A percentile compares a stretch with the other conserved stretches of the same genome.
phyloP scores from a whole-genome alignment of 257 asterid genomes.

The Phtheirospermum japonicum region DNA sequence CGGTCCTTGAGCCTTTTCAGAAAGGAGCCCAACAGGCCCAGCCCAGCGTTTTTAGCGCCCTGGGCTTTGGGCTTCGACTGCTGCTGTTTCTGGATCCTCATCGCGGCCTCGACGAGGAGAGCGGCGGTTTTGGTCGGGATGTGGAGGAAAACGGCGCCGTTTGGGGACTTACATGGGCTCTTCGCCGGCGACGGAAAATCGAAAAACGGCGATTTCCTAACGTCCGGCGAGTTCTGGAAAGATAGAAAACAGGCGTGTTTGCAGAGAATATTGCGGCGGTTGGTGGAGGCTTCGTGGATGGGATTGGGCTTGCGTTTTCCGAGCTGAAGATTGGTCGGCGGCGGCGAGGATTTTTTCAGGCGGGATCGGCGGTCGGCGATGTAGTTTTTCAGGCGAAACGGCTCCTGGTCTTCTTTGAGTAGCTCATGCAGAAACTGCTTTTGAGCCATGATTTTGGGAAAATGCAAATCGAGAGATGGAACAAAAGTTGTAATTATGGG shows the following conservation, averaged over 20 bases:
- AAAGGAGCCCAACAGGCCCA: slow-evolving; percentile 60
- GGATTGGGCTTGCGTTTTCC: slow-evolving; percentile 34
- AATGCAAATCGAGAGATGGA: neutral
- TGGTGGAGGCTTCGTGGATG: slow-evolving; percentile 14
- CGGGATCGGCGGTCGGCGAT: slow-evolving; percentile 45
- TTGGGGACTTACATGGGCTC: slow-evolving; percentile 47
- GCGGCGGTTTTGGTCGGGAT: slow-evolving; percentile 67
- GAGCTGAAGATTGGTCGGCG: slow-evolving; percentile 32
- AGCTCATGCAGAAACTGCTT: slow-evolving; percentile 71
- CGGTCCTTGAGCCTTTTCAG: slow-evolving; percentile 58
- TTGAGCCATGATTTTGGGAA: slow-evolving; percentile 32
- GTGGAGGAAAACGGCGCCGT: slow-evolving; percentile 51
- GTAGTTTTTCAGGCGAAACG: slow-evolving; percentile 58
- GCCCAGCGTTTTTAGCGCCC: slow-evolving; percentile 34
- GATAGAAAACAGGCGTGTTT: slow-evolving; percentile 61
- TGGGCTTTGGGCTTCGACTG: slow-evolving; percentile 39
- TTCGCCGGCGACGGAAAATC: slow-evolving; percentile 51
- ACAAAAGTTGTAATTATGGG: neutral
- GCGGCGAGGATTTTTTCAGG: slow-evolving; percentile 29
- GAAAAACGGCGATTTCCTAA: slow-evolving; percentile 48
- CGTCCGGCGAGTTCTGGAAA: slow-evolving; percentile 55
- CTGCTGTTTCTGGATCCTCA: slow-evolving; percentile 67
- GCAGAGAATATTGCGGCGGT: slow-evolving; percentile 37
- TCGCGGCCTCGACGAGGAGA: slow-evolving; percentile 73
- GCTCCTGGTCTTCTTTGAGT: slow-evolving; percentile 74